These are phyloP conservation scores for Mortierella sp. DNA, from an alignment of 371 early-diverging fungal genomes.

Conservation along the genomic window DNA sequence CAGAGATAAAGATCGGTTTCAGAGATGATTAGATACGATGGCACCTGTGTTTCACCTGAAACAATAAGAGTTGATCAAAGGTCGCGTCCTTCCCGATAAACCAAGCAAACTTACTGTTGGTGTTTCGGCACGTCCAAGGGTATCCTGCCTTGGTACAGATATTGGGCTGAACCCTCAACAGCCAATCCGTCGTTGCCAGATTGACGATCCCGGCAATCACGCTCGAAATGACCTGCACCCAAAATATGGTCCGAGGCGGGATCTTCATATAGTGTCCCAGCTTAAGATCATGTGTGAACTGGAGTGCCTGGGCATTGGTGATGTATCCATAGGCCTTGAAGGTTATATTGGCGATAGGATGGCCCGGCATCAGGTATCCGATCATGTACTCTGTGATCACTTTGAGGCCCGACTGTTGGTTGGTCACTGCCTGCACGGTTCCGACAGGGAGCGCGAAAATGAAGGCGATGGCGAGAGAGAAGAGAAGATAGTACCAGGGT, in stretches of 20 bases:
- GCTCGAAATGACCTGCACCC: slow-evolving; percentile 64
- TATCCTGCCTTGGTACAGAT: slow-evolving; percentile 66
- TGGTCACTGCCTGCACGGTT: slow-evolving; percentile 66
- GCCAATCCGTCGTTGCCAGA: slow-evolving; percentile 72
- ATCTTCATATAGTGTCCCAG: slow-evolving; percentile 62
- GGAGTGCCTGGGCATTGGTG: slow-evolving; percentile 66
- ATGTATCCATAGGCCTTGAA: slow-evolving; percentile 81
- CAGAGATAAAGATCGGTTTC: no score
- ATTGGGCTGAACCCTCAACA: slow-evolving; percentile 69
- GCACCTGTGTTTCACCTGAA: background rate
- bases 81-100: no score
- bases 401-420: slow-evolving; percentile 50
- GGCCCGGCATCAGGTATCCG: slow-evolving; percentile 74
- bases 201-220: slow-evolving; percentile 63
- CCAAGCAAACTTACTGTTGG: slow-evolving; percentile 55
- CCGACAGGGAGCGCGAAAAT: slow-evolving; percentile 81
- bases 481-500: slow-evolving; percentile 77
- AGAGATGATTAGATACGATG: background rate
- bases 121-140: slow-evolving; percentile 74
- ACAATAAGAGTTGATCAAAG: background rate
- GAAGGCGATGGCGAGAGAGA: slow-evolving; percentile 73
- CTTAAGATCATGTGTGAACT: slow-evolving; percentile 73
- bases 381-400: slow-evolving; percentile 72
- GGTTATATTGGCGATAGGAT: slow-evolving; percentile 76
- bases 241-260: slow-evolving; percentile 65